Evolutionary conservation across 192 early-diverging fungal genomes (phyloP), one percentile per base, ranked within the genome.

Genomic region (Linnemannia schmuckeri): DNA sequence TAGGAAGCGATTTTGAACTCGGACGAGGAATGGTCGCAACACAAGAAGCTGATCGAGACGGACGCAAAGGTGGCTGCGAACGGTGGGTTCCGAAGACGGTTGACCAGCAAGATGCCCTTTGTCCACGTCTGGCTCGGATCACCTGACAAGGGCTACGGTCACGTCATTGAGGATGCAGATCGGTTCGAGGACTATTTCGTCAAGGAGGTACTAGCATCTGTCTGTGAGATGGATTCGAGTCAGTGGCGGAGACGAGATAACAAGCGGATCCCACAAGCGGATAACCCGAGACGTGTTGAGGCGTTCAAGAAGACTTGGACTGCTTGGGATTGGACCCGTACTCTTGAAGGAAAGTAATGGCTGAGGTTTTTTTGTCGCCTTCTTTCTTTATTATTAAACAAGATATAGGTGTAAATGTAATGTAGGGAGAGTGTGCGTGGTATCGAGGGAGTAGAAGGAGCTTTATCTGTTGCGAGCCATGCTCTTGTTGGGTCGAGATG

Each of bases 111-210:
- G 49, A 63, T 99, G 88, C 97, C 98, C 3, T 99, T 97, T 85
- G 98, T 99, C 83, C 98, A 99, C 75, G 96, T 99, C 3, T 99
- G 98, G 98, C 96, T 97, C 81, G 94, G 96, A 70, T 87, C 85
- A 7, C 94, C 96, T 12, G 93, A 97, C 79, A 92, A 94, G 44
- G 97, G 98, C 3, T 93, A 94, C 77, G 98, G 98, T 9, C 98
- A 99, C 88, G 96, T 99, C 27, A 99, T 99, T 91, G 98, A 99
- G 79, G 93, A 97, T 63, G 82, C 91, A 2, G 91, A 94, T n/a
- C 75, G 88, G 40, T 99, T 97, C 88, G 93, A 93, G 52, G 92
- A 91, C 24, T 98, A 96, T 92, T 98, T 99, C 89, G 98, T 95
- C 10, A 94, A 93, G 80, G 90, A 78, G 40, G 82, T 80, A 13